phyloP scores from a whole-genome alignment of 108 stramenopile species.

The Nitzschia putrida region DNA sequence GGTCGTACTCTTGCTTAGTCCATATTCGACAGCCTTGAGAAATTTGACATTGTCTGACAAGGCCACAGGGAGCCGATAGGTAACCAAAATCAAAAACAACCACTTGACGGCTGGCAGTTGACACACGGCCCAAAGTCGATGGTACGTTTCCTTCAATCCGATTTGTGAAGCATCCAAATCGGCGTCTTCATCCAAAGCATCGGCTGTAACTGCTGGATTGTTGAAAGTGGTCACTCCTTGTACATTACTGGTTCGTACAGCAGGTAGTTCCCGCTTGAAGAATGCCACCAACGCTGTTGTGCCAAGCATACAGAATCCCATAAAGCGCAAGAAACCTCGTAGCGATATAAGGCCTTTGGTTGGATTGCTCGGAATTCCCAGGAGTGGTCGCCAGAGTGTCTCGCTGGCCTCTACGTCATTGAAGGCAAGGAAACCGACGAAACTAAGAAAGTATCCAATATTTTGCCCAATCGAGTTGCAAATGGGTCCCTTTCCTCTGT shows the following conservation, averaged over 20 bases:
- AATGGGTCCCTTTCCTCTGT: conserved; percentile 92
- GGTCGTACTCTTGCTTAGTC: conserved; percentile 81
- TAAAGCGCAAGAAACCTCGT: conserved; percentile 87
- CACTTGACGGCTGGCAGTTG: conserved; percentile 85
- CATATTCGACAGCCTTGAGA: conserved; percentile 85
- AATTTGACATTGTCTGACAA: conserved; percentile 89
- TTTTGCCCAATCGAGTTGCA: conserved; percentile 98
- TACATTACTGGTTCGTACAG: conserved; percentile 14
- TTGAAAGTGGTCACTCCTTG: neutral
- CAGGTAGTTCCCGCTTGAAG: conserved; percentile 72
- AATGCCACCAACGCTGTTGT: conserved; percentile 89
- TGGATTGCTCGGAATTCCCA: conserved; percentile 64
- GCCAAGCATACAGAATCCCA: conserved; percentile 91
- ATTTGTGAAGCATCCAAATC: conserved; percentile 87
- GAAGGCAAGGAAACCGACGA: conserved; percentile 96
- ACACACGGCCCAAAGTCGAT: conserved; percentile 76
- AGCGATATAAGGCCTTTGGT: conserved; percentile 76
- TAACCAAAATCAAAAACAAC: conserved; percentile 87
- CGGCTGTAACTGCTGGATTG: conserved; percentile 14
- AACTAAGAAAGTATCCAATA: conserved; percentile 92
- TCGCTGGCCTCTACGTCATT: conserved; percentile 91
- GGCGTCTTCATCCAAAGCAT: conserved; percentile 69
- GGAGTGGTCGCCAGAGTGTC: conserved; percentile 70
- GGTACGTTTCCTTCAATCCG: conserved; percentile 84
- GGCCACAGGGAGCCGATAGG: conserved; percentile 83